phyloP scores from a whole-genome alignment of 73 alveolate genomes.

The Diophrys appendiculata region DNA sequence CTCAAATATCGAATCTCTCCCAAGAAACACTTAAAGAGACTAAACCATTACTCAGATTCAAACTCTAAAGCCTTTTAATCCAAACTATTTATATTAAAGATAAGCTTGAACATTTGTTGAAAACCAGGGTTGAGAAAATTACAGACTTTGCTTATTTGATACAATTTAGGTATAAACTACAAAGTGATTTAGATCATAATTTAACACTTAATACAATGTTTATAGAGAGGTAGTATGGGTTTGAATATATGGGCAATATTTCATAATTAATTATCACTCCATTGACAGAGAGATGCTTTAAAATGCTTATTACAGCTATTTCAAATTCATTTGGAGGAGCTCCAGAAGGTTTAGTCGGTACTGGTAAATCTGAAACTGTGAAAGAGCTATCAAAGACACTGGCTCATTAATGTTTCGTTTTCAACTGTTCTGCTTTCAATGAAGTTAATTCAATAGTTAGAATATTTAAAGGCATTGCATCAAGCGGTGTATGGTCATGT shows the following conservation, averaged over 20 bases:
- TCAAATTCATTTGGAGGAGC: constrained; percentile 84
- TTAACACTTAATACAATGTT: constrained; percentile 60
- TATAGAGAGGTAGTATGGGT: constrained; percentile 83
- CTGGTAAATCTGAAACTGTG: constrained; percentile 87
- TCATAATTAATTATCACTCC: constrained; percentile 88
- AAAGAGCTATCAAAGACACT: constrained; percentile 75
- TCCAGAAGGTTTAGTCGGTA: constrained; percentile 93
- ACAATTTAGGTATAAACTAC: background rate
- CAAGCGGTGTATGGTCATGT: constrained; percentile 98
- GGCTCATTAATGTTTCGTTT: constrained; percentile 94
- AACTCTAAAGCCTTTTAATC: background rate
- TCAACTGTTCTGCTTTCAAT: constrained; percentile 95
- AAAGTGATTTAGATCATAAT: constrained; percentile 81
- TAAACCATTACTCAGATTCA: too few species aligned
- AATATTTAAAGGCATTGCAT: constrained; percentile 90
- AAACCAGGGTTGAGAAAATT: background rate
- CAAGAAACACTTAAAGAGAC: too few species aligned
- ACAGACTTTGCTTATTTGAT: background rate
- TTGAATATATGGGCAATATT: constrained; percentile 95
- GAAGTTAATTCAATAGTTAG: constrained; percentile 92
- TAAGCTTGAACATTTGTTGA: background rate
- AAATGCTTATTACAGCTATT: constrained; percentile 82
- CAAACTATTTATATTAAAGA: background rate
- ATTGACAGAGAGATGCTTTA: constrained; percentile 74
- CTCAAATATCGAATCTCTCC: too few species aligned